Evolutionary conservation across 2,329 filamentous ascomycete genomes (phyloP), one percentile per base, ranked within the genome.

Genomic region (Pleoardoris graminearum): DNA sequence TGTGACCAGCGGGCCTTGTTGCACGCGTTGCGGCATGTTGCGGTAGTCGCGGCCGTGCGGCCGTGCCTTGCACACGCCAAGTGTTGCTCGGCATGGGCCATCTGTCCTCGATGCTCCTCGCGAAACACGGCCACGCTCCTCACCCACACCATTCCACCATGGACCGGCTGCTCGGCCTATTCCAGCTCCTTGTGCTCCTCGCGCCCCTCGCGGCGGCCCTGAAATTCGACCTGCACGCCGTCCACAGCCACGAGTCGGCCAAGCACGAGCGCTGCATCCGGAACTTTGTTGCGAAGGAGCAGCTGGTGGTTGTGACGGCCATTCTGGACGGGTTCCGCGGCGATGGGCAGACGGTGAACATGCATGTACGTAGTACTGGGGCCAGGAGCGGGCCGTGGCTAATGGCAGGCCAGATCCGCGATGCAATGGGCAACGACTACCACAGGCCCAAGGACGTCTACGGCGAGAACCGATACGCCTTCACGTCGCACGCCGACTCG

Each of bases 381-480:
- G 48, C 27, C 21, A 4, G 16, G 8, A 10, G 25, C 8, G 22
- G 27, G 8, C 3, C 17, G 29, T 11, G 16, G 16, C 22, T n/a
- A 33, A 30, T 37, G 22, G 21, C 33, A 23, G 38, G 33, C 36
- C 72, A 97, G 93, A 96, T 99, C 77, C 89, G 88, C 75, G 94
- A 99, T 77, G 87, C 91, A 14, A 85, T 96, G 65, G 93, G 92
- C 71, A 99, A 99, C 78, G 91, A 97, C 76, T 97, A 97, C 77
- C 91, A 90, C 71, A 85, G 86, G 56, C 91, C 94, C 48, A 93
- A 89, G 77, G 92, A 99, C 70, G 85, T 97, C 55, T 89, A 86
- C 14, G 94, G 94, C 75, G 92, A 97, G 79, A 89, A 90, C 75
- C 86, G 93, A 72, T 92, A 91, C 73, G 90, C 93, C 45, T 99